Evolutionary conservation across 805 yeast genomes (phyloP), one percentile per base, ranked within the genome.

Genomic region (Saccharomycopsis babjevae): DNA sequence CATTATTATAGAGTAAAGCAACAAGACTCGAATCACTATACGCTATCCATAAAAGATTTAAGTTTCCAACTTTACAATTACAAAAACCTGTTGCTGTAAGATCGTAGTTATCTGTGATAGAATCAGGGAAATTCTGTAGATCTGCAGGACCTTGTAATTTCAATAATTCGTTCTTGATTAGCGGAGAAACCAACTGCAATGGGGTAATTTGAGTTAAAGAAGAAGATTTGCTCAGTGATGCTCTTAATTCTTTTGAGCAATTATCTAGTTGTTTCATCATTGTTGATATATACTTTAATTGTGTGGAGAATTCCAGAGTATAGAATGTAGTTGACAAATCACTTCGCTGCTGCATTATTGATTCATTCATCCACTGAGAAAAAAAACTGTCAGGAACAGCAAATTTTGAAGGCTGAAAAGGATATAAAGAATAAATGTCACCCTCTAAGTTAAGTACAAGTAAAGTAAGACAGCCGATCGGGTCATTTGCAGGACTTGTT

Each of bases 361-460:
- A 28, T 5, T 50, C 42, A 32, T 59, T 50, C 15, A 56, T 40
- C 34, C 57, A 54, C 6, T 39, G 28, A 11, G 52, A 34, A 18
- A 63, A 34, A 50, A 64, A 64, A 3, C 30, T 13, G 1, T 54
- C 32, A 18, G 77, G 58, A n/a, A 77, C 74, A 0, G 76, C 69
- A 32, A 83, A 66, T 30, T 74, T 69, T 1, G 69, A 62, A 0
- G 92, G 89, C 22, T 81, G 66, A 68, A 84, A 85, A n/a, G 94
- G 94, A 64, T 79, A 82, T 2, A 87, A 71, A 1, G 79, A 74
- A 66, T 78, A 85, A 1, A 88, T 62, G 64, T 86, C 88, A 15
- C 86, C 83, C 59, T 83, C 86, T 10, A 72, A 68, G 10, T 79
- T 78, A 58, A 83, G 66, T 8, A 85, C 68, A 66, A 79, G 83